These are phyloP conservation scores for Aspergillus pseudotamarii DNA, from an alignment of 2,329 filamentous ascomycete genomes.

Conservation along the genomic window DNA sequence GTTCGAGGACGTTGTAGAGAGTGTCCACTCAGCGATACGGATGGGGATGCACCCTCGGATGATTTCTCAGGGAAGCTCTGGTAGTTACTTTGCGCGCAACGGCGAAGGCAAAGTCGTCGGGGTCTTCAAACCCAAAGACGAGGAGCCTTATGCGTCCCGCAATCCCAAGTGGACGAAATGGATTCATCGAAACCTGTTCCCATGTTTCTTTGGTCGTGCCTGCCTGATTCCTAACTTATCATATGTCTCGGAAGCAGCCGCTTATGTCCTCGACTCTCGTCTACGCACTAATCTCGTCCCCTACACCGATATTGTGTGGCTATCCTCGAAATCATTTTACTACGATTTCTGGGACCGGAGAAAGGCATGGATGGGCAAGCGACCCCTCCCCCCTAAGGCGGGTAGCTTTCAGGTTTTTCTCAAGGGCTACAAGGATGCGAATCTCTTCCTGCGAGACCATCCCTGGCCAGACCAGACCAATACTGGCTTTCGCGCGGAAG, in stretches of 20 bases:
- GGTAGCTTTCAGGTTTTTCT: slow-evolving; percentile 98
- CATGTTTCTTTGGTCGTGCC: slow-evolving; percentile 93
- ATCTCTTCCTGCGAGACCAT: slow-evolving; percentile 89
- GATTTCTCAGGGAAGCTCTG: slow-evolving; percentile 96
- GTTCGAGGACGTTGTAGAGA: slow-evolving; percentile 87
- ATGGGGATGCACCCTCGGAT: slow-evolving; percentile 90
- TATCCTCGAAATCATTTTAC: slow-evolving; percentile 96
- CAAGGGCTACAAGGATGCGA: slow-evolving; percentile 96
- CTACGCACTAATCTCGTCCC: slow-evolving; percentile 90
- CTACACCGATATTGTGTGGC: slow-evolving; percentile 90
- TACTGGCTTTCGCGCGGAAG: slow-evolving; percentile 67
- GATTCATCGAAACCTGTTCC: slow-evolving; percentile 97
- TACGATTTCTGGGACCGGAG: slow-evolving; percentile 97
- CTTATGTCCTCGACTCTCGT: slow-evolving; percentile 90
- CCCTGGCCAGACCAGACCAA: slow-evolving; percentile 93
- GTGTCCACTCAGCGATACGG: slow-evolving; percentile 85
- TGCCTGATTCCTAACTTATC: slow-evolving; percentile 97
- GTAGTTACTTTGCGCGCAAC: slow-evolving; percentile 96
- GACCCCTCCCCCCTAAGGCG: slow-evolving; percentile 81
- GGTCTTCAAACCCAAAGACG: slow-evolving; percentile 98
- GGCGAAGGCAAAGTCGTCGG: slow-evolving; percentile 90
- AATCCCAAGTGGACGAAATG: slow-evolving; percentile 99
- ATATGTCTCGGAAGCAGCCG: slow-evolving; percentile 96
- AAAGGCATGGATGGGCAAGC: slow-evolving; percentile 84
- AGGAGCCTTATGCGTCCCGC: slow-evolving; percentile 93